phyloP scores from a whole-genome alignment of 2,329 filamentous ascomycete species.

The Malbranchea zuffiana region DNA sequence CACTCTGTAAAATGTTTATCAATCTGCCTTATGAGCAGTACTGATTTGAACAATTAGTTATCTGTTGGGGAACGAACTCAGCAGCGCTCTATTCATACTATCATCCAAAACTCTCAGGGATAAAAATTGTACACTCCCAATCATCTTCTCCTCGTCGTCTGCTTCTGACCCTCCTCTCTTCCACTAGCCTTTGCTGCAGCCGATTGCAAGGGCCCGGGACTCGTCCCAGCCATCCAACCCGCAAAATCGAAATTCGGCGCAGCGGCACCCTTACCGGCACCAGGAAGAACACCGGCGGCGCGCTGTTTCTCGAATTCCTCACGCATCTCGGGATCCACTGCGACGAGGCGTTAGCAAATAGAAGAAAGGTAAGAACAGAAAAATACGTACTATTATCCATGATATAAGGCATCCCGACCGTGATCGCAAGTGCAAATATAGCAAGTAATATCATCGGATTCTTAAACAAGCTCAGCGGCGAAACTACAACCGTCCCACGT shows the following conservation, averaged over 20 bases:
- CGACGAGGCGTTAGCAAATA: constrained; percentile 1
- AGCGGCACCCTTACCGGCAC: constrained; percentile 28
- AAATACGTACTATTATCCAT: constrained; percentile 77
- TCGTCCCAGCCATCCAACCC: constrained; percentile 54
- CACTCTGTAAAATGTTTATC: too few relatives aligned
- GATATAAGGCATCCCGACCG: constrained; percentile 87
- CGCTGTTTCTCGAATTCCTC: constrained; percentile 88
- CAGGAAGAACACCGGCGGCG: constrained; percentile 58
- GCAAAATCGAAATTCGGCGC: constrained; percentile 57
- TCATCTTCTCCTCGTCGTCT: constrained; percentile 5
- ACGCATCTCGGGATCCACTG: constrained; percentile 94
- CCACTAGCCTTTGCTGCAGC: constrained; percentile 19
- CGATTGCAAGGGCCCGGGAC: constrained; percentile 22
- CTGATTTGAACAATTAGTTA: too few relatives aligned
- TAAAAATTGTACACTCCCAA: too few relatives aligned
- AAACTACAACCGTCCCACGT: constrained; percentile 45
- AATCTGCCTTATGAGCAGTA: too few relatives aligned
- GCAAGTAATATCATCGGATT: constrained; percentile 96
- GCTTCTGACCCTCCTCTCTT: constrained; percentile 2
- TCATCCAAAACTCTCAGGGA: too few relatives aligned
- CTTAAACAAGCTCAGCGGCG: constrained; percentile 70
- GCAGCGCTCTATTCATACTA: too few relatives aligned
- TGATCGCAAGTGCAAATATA: constrained; percentile 67
- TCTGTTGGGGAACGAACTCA: too few relatives aligned
- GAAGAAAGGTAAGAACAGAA: constrained; percentile 1